Evolutionary conservation across 495 filamentous ascomycete genomes (phyloP).

Genomic region (Aspergillus diversus): DNA sequence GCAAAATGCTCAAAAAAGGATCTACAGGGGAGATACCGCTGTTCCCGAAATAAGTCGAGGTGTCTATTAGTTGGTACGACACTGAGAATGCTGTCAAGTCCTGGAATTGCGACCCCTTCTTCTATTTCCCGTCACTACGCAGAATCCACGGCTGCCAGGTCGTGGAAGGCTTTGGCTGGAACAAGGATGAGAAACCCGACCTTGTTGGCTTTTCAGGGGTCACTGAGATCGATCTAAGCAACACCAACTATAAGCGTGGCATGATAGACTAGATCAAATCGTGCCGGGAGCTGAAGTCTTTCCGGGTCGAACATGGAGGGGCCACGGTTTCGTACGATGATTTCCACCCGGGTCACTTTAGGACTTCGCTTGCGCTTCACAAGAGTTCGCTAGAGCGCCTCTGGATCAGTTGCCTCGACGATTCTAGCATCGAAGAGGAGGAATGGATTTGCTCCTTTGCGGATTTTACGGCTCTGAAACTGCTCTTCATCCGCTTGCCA

Average conservation of each 20-base stretch:
- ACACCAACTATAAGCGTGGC: not conserved
- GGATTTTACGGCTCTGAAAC: conserved; percentile 4
- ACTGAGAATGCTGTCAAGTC: not conserved
- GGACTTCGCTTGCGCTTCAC: not conserved
- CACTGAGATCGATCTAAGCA: not conserved
- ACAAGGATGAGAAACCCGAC: not conserved
- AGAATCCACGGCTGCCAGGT: not conserved
- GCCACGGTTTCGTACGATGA: not conserved
- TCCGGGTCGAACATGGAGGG: conserved; percentile 1
- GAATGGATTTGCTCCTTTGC: conserved; percentile 3
- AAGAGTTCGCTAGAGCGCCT: not conserved
- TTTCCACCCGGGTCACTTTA: not conserved
- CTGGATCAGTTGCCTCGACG: not conserved
- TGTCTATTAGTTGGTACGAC: conserved; percentile 3
- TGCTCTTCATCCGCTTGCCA: not conserved
- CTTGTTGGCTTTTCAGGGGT: not conserved
- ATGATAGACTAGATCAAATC: not conserved
- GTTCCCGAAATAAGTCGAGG: conserved; percentile 5
- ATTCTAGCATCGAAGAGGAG: not conserved
- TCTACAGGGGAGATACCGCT: not conserved
- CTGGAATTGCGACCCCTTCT: not conserved
- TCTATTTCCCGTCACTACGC: not conserved
- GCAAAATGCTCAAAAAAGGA: not conserved
- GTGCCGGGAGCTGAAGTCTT: conserved; percentile 10
- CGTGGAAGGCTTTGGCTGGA: not conserved